Conservation (phyloP, 2,329 filamentous ascomycete genomes). For the Monosporascus sp. region DNA sequence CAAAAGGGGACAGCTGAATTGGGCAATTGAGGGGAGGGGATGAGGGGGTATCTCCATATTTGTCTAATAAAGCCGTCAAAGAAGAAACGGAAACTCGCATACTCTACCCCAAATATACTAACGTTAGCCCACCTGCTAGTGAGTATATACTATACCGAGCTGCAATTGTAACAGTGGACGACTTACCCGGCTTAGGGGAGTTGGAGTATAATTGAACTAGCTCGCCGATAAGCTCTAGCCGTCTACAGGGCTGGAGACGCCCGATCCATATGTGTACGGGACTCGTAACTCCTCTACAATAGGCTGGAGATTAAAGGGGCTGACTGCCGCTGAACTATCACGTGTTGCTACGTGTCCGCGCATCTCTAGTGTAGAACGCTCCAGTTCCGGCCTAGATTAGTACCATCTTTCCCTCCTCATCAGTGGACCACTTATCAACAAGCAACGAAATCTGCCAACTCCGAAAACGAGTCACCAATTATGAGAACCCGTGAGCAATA, state of each 20-base stretch:
- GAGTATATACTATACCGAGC: no score
- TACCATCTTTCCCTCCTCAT: no score
- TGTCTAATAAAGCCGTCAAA: no score
- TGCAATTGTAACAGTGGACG: no score
- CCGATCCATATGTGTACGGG: neutral
- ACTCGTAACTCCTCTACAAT: neutral
- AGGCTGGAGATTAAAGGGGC: neutral
- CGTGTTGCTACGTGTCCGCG: neutral
- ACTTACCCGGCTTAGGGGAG: neutral
- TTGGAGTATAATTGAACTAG: neutral
- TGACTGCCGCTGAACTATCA: neutral
- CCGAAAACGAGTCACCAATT: neutral
- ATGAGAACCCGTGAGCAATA: neutral
- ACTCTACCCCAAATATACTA: no score
- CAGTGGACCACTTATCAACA: neutral
- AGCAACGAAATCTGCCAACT: neutral
- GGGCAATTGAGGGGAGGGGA: no score
- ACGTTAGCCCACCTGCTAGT: no score
- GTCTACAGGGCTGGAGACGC: neutral
- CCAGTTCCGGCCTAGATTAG: neutral
- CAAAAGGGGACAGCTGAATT: no score
- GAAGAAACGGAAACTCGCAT: no score
- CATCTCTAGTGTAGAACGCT: neutral
- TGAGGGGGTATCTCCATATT: no score
- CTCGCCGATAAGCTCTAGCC: neutral